phyloP scores from a whole-genome alignment of 768 basidiomycete genomes.

The Suillus alpinus region DNA sequence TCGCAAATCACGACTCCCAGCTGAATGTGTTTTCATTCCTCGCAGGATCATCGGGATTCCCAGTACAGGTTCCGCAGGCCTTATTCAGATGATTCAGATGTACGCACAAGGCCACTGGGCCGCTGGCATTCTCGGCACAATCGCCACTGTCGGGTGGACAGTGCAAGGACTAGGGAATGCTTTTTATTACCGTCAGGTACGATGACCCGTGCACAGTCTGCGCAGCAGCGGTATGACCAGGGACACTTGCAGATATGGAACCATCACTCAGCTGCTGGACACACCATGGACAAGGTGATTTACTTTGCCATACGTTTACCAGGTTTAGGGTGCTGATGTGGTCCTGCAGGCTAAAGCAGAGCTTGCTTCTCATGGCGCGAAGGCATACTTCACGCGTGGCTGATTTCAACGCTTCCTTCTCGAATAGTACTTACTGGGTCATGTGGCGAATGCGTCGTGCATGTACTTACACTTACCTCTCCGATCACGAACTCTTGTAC shows the following conservation, averaged over 20 bases:
- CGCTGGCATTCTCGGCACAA: slow-evolving; percentile 75
- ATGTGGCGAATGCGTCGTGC: slow-evolving; percentile 2
- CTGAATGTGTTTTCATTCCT: slow-evolving; percentile 20
- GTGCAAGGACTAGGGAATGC: slow-evolving; percentile 82
- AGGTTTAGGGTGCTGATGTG: slow-evolving; percentile 12
- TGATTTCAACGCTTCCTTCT: slow-evolving; percentile 32
- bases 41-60: slow-evolving; percentile 91
- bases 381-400: slow-evolving; percentile 84
- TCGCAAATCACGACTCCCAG: slow-evolving; percentile 16
- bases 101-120: slow-evolving; percentile 69
- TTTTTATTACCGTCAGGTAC: slow-evolving; percentile 77
- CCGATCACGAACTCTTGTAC: neutral
- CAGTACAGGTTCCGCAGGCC: slow-evolving; percentile 91
- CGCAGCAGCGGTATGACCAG: slow-evolving; percentile 14
- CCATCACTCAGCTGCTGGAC: slow-evolving; percentile 80
- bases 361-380: slow-evolving; percentile 79
- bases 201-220: slow-evolving; percentile 13
- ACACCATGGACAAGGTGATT: slow-evolving; percentile 79
- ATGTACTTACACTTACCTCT: slow-evolving; percentile 19
- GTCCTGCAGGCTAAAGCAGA: slow-evolving; percentile 72
- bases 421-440: slow-evolving; percentile 4
- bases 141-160: slow-evolving; percentile 86
- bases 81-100: slow-evolving; percentile 89
- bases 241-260: slow-evolving; percentile 56
- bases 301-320: neutral